Evolutionary conservation across 202 grass and related monocot species (phyloP).

Genomic region (Panicum hallii): DNA sequence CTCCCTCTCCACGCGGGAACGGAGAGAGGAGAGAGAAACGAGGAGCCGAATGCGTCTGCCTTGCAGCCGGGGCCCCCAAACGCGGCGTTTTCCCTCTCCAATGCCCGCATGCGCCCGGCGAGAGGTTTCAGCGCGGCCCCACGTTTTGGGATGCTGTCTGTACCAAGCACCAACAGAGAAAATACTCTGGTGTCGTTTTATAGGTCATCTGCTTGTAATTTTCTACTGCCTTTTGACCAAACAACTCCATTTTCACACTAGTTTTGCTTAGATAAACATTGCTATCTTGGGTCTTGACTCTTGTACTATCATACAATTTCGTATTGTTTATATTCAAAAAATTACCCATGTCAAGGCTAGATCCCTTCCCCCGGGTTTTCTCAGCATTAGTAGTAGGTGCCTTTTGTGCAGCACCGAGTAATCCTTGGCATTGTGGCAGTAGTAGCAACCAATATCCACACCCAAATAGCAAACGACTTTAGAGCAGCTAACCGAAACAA

Average conservation of each 20-base stretch:
- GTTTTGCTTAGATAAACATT: neutral
- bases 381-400: neutral
- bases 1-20: constrained; percentile 50
- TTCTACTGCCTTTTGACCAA: neutral
- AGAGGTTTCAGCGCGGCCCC: constrained; percentile 47
- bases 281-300: neutral
- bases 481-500: constrained; percentile 1
- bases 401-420: neutral
- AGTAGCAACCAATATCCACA: neutral
- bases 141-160: neutral
- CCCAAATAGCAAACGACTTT: neutral
- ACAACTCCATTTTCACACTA: neutral
- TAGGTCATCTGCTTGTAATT: neutral
- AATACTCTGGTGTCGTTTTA: neutral
- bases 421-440: neutral
- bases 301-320: neutral
- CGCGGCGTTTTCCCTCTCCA: constrained; percentile 39
- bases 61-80: constrained; percentile 40
- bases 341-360: no score
- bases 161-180: neutral
- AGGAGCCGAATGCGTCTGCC: constrained; percentile 46
- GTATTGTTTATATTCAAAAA: neutral
- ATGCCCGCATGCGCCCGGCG: constrained; percentile 24
- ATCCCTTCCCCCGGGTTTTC: neutral
- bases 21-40: constrained; percentile 60